Evolutionary conservation across 164 flowering plant genomes (phyloP), one percentile per base, ranked within the genome.

Genomic region (Echeveria elegans): DNA sequence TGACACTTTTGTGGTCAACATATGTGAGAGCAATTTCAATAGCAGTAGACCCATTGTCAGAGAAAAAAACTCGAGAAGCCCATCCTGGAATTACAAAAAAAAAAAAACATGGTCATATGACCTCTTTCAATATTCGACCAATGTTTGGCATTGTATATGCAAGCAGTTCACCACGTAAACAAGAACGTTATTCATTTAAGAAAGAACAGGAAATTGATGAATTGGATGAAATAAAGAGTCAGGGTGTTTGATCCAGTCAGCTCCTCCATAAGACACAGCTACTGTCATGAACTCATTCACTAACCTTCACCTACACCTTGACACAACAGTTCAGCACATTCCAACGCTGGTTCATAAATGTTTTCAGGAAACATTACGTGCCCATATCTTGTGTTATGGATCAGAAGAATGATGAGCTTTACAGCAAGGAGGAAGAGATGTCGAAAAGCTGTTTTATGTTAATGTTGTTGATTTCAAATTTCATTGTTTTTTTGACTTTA

Each of bases 351-450:
- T 75, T 91, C 97, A 79, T 91, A 79, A 29, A 89, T 91, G 87
- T 94, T 94, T 82, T 91, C 96, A 67, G 99, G 99, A 78, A 91
- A 94, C 97, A 94, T 91, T 61, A 94, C 93, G 82, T 94, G 99
- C 48, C 99, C 99, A 83, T 76, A 94, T 77, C 99, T 86, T 66
- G 92, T n/a, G n/a, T n/a, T n/a, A n/a, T n/a, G n/a, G n/a, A n/a
- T n/a, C n/a, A n/a, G n/a, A n/a, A n/a, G n/a, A n/a, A n/a, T n/a
- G n/a, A n/a, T n/a, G n/a, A n/a, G n/a, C n/a, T n/a, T n/a, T n/a
- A n/a, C n/a, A n/a, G n/a, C n/a, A n/a, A n/a, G n/a, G n/a, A n/a
- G n/a, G n/a, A n/a, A n/a, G n/a, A n/a, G n/a, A n/a, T n/a, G n/a
- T n/a, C n/a, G n/a, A n/a, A n/a, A n/a, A n/a, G n/a, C n/a, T n/a